Evolutionary conservation across 352 stramenopile genomes (phyloP), one percentile per base, ranked within the genome.

Genomic region (Elongisporangium undulatum): DNA sequence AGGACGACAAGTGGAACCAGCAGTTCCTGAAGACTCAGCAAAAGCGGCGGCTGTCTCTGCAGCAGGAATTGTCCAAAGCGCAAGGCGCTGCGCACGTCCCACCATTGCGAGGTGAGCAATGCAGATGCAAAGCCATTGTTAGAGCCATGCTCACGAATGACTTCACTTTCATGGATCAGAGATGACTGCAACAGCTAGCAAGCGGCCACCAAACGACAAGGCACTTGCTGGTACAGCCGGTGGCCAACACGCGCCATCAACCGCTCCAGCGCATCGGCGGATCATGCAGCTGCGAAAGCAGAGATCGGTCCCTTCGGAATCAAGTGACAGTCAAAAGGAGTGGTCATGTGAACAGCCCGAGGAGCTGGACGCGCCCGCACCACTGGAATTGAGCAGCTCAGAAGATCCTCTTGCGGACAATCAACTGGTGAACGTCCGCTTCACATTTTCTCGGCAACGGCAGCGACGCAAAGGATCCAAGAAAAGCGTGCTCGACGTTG

Each of bases 1-100:
- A 84, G 56, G 81, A 90, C 39, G 76, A 77, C 39, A 87, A 91
- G 59, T 81, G 79, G 74, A 85, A 85, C 20, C 78, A 89, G 58
- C 69, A 89, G 6, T 90, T 82, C 21, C 61, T 90, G 4, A 83
- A 74, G 62, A 77, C 65, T 1, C 75, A 90, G 21, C 78, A 92
- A 53, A 79, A 62, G 41, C 59, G 77, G 4, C 69, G 82, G 6
- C 64, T 71, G 1, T 67, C 71, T 6, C 56, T 92, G 1, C 79
- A 90, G 52, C 61, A 89, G 10, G 79, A 90, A 23, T 55, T 92
- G 21, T 38, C 59, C 4, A 75, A 72, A 55, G 72, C 74, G 26
- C 72, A 88, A 38, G 56, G 62, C 17, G 79, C 70, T 1, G 74
- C 82, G 1, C 75, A 87, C 39, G 72, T 41, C 29, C 29, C 29